Percentiles rank a stretch among this genome's conserved stretches.
These are phyloP conservation scores for Aspergillus sp. DNA, from an alignment of 2,329 filamentous ascomycete species.

Conservation along the genomic window DNA sequence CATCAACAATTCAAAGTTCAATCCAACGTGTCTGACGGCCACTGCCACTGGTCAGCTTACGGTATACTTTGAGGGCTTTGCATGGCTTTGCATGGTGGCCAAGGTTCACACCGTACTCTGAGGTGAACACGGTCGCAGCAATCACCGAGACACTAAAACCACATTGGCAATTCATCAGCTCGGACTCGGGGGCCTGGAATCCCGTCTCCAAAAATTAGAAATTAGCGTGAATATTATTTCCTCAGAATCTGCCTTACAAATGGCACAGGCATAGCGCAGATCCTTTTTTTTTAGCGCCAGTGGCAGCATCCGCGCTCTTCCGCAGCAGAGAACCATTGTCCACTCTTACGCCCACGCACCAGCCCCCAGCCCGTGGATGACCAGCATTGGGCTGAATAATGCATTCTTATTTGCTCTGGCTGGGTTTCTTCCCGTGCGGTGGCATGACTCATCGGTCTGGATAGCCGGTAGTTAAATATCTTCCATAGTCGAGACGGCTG, in stretches of 20 bases:
- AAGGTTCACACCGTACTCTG: too few relatives aligned
- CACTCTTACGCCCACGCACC: background rate
- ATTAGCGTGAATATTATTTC: background rate
- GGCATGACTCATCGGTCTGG: constrained; percentile 7
- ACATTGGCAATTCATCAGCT: too few relatives aligned
- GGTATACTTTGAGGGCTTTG: too few relatives aligned
- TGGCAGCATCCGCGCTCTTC: background rate
- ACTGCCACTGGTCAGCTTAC: too few relatives aligned
- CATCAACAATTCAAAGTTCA: background rate
- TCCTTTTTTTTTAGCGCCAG: background rate
- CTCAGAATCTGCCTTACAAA: too few relatives aligned
- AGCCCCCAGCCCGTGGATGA: background rate
- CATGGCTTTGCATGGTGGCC: too few relatives aligned
- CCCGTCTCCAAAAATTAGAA: too few relatives aligned
- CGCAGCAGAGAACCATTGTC: too few relatives aligned
- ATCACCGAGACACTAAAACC: too few relatives aligned
- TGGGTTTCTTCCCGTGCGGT: background rate
- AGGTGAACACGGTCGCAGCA: too few relatives aligned
- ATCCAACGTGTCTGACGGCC: background rate
- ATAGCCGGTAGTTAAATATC: background rate
- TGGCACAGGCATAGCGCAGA: background rate
- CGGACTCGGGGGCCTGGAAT: too few relatives aligned
- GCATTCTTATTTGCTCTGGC: constrained; percentile 1
- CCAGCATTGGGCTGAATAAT: background rate
- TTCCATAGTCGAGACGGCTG: background rate